Evolutionary conservation across 1,284 basidiomycete genomes (phyloP).

Genomic region (Microbotryomycetes sp.): DNA sequence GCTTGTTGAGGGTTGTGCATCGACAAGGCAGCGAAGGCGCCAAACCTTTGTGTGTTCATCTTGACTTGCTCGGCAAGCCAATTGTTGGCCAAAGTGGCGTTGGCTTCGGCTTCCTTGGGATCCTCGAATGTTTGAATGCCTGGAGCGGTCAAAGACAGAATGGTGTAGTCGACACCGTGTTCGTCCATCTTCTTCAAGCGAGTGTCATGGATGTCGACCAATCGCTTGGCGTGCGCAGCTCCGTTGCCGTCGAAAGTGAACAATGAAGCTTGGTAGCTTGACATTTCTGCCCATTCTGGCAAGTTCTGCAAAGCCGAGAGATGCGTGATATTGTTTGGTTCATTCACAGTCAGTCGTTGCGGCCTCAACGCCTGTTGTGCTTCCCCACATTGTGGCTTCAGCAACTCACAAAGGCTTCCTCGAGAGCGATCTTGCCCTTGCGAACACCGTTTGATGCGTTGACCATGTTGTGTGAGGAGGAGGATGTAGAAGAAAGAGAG

Average conservation of each 20-base stretch:
- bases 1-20: constrained; percentile 43
- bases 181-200: constrained; percentile 38
- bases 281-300: constrained; percentile 27
- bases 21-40: constrained; percentile 40
- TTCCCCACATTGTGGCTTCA: background rate
- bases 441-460: background rate
- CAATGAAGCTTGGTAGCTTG: constrained; percentile 21
- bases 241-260: constrained; percentile 24
- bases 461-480: constrained; percentile 12
- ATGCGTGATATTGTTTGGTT: background rate
- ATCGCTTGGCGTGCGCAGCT: constrained; percentile 18
- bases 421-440: constrained; percentile 18
- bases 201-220: constrained; percentile 35
- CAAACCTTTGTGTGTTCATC: constrained; percentile 39
- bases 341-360: background rate
- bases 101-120: constrained; percentile 34
- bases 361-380: background rate
- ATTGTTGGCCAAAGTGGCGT: constrained; percentile 36
- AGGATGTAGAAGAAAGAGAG: background rate
- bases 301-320: constrained; percentile 9
- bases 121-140: constrained; percentile 38
- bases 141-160: constrained; percentile 38
- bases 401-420: constrained; percentile 14
- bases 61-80: constrained; percentile 38
- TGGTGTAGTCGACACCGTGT: constrained; percentile 36